A percentile compares a stretch with the other conserved stretches of the same genome.
Evolutionary conservation across 2,329 filamentous ascomycete species (phyloP).

Genomic region (Scytalidium sp.): DNA sequence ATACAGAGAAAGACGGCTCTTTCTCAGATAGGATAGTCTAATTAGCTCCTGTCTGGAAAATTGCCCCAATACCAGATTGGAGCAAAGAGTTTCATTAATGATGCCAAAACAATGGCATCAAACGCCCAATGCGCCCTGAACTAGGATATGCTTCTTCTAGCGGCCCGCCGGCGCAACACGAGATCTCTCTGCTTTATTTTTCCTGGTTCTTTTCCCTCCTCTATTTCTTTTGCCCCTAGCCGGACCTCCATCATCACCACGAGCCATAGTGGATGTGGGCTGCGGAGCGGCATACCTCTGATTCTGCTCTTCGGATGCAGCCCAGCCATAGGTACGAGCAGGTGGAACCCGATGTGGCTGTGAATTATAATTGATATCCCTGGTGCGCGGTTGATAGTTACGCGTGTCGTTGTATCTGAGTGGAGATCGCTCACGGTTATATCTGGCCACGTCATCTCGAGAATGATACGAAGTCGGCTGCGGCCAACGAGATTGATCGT

Average conservation of each 20-base stretch:
- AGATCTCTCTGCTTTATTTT: neutral
- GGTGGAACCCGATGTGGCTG: neutral
- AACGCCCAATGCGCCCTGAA: no score
- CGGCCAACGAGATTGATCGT: neutral
- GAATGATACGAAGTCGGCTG: neutral
- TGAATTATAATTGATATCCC: neutral
- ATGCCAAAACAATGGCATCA: no score
- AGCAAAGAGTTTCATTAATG: no score
- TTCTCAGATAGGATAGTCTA: no score
- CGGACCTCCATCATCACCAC: neutral
- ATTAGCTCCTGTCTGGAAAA: no score
- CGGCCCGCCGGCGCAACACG: neutral
- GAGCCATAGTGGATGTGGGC: neutral
- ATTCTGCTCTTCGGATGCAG: neutral
- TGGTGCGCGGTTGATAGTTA: neutral
- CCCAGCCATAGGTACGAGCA: neutral
- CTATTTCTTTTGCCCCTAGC: neutral
- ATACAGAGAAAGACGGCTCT: no score
- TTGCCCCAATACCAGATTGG: no score
- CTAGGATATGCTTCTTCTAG: no score
- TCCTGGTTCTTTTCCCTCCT: neutral
- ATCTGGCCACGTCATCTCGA: slow-evolving; percentile 2
- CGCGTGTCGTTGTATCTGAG: neutral
- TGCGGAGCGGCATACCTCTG: neutral
- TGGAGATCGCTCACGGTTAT: slow-evolving; percentile 7